Percentiles rank a stretch among this genome's conserved stretches.
phyloP scores from a whole-genome alignment of 768 basidiomycete genomes.

The Tricholoma flavovirens region DNA sequence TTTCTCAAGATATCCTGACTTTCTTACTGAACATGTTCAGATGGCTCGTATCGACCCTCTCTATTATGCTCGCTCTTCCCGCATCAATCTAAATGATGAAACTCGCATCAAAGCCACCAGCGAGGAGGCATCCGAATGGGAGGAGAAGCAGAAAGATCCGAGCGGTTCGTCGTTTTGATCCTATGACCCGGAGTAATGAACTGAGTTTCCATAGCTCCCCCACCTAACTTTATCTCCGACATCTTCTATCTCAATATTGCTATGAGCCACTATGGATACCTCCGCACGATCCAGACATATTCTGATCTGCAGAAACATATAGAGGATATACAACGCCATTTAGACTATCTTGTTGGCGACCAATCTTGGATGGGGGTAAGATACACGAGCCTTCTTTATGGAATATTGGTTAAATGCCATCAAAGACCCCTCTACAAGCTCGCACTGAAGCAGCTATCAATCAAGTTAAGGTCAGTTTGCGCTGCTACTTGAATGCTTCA shows the following conservation, averaged over 20 bases:
- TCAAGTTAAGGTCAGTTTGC: constrained; percentile 56
- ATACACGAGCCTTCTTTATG: constrained; percentile 4
- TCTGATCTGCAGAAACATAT: constrained; percentile 69
- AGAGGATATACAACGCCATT: constrained; percentile 70
- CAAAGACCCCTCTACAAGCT: constrained; percentile 63
- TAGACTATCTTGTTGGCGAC: constrained; percentile 72
- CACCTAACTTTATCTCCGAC: constrained; percentile 92
- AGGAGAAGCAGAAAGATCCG: constrained; percentile 38
- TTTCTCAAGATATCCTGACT: not conserved
- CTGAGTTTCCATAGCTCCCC: constrained; percentile 33
- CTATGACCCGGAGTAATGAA: not conserved
- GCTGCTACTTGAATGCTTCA: not conserved
- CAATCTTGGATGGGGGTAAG: constrained; percentile 80
- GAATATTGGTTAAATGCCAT: not conserved
- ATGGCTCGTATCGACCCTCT: constrained; percentile 87
- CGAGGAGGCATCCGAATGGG: constrained; percentile 79
- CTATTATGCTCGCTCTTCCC: constrained; percentile 67
- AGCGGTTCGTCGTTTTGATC: constrained; percentile 30
- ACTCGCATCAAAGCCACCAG: constrained; percentile 92
- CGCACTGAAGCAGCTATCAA: constrained; percentile 76
- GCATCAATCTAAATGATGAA: constrained; percentile 80
- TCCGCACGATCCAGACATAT: constrained; percentile 73
- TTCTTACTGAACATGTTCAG: constrained; percentile 30
- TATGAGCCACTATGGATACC: constrained; percentile 84
- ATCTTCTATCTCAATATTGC: constrained; percentile 88